Evolutionary conservation across 1,284 basidiomycete species (phyloP).

Genomic region (Volvariella volvacea): DNA sequence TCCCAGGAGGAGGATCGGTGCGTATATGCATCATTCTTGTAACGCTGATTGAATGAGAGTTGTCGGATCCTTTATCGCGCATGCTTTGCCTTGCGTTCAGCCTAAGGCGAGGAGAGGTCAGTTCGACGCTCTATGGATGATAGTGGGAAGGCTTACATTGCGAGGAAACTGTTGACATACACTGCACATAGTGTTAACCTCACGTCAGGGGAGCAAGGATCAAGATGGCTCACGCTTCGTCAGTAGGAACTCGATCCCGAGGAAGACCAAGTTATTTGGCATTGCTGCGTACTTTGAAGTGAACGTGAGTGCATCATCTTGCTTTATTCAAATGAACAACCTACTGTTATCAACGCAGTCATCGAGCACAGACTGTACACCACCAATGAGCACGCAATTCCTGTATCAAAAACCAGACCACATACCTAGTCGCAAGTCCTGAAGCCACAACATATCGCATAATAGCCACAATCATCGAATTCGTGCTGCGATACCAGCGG

Average conservation of each 20-base stretch:
- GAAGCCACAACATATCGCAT: constrained; percentile 10
- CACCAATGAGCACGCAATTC: neutral
- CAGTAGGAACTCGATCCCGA: constrained; percentile 20
- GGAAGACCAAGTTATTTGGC: constrained; percentile 17
- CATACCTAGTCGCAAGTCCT: constrained; percentile 9
- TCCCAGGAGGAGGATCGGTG: neutral
- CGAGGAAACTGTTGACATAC: constrained; percentile 23
- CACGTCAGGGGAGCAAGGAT: neutral
- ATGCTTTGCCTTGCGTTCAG: neutral
- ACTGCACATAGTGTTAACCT: constrained; percentile 10
- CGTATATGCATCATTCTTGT: neutral
- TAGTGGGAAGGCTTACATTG: constrained; percentile 14
- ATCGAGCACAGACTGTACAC: constrained; percentile 17
- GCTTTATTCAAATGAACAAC: constrained; percentile 1
- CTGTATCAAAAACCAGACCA: neutral
- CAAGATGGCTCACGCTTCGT: constrained; percentile 17
- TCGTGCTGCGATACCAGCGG: neutral
- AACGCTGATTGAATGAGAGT: neutral
- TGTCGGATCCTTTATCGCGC: neutral
- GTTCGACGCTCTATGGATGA: neutral
- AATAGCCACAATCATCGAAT: constrained; percentile 6
- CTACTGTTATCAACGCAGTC: constrained; percentile 14
- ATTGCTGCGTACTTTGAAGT: constrained; percentile 15
- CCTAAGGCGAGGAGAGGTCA: neutral
- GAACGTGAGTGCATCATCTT: neutral